Evolutionary conservation across 257 asterid genomes (phyloP), one percentile per base, ranked within the genome.

Genomic region (Ocimum tenuiflorum): DNA sequence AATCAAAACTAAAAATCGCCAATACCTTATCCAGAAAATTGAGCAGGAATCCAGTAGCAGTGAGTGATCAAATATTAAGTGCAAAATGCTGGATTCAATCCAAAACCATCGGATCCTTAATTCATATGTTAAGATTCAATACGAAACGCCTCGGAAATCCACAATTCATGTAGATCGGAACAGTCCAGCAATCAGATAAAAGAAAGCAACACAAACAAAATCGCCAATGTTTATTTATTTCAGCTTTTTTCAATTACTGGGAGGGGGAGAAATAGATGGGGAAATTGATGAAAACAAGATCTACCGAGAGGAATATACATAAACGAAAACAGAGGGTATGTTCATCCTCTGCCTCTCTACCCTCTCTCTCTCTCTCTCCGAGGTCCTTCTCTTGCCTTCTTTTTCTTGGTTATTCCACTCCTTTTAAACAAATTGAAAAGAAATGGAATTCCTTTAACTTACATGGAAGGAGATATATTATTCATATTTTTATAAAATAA

Each of bases 11-110:
- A 18, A n/a, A 14, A 12, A 61, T 14, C 70, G 47, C 17, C 9
- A 65, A 63, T 14, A 85, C 90, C 91, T 89, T 84, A 85, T 80
- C 86, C 81, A 80, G 86, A 78, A 75, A 84, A 78, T 83, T 83
- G 72, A 79, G 87, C 83, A 83, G 87, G 75, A 72, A 75, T 67
- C 63, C 82, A 82, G 87, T 67, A 63, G 72, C 80, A 71, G 80
- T 6, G 61, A 73, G 77, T 76, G 88, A 89, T 83, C 86, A 83
- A 70, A 83, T 49, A 76, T 63, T 60, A 77, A 71, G 75, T 76
- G 72, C 73, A 78, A 79, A 76, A 72, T 72, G 80, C 78, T 65
- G 81, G 82, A 76, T 78, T 78, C 71, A 75, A 81, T 81, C 68
- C 58, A 64, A 74, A 75, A 81, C 50, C 84, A 82, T 82, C 77